Percentiles rank a stretch among this genome's conserved stretches.
Evolutionary conservation across 2,329 filamentous ascomycete genomes (phyloP).

Genomic region (Chaetothyriales sp.): DNA sequence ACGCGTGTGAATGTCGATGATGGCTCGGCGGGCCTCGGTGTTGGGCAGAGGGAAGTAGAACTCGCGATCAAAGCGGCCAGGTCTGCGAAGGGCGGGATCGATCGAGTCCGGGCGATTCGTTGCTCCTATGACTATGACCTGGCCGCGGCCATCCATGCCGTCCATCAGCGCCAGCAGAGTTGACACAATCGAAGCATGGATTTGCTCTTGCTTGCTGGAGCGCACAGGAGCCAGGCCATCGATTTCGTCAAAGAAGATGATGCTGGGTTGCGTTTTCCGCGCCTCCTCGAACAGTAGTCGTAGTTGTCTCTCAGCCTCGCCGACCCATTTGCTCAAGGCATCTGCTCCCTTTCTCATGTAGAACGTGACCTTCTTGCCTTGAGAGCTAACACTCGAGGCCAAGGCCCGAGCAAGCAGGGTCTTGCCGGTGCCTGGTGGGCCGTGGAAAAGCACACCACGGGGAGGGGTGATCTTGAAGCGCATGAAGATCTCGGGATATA

Average conservation of each 20-base stretch:
- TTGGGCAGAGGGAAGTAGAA: conserved; percentile 95
- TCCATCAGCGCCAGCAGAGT: conserved; percentile 92
- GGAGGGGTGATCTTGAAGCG: conserved; percentile 88
- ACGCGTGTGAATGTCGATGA: conserved; percentile 88
- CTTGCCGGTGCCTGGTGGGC: conserved; percentile 93
- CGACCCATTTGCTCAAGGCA: conserved; percentile 96
- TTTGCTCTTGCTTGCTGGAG: conserved; percentile 97
- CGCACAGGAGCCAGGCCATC: conserved; percentile 89
- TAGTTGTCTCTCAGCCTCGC: conserved; percentile 90
- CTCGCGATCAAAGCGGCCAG: conserved; percentile 89
- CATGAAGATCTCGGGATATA: conserved; percentile 88
- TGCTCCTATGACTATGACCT: conserved; percentile 97
- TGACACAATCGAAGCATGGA: conserved; percentile 92
- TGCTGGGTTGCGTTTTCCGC: conserved; percentile 86
- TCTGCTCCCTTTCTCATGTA: conserved; percentile 99
- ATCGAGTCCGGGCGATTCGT: conserved; percentile 95
- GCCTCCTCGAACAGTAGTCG: conserved; percentile 91
- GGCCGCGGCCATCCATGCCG: conserved; percentile 93
- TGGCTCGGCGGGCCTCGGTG: conserved; percentile 61
- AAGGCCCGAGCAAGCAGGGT: conserved; percentile 87
- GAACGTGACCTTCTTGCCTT: conserved; percentile 90
- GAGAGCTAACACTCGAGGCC: conserved; percentile 75
- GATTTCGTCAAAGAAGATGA: conserved; percentile 99
- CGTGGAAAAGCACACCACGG: conserved; percentile 88
- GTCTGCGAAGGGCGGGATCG: conserved; percentile 83